Percentiles rank a stretch among this genome's conserved stretches.
These are phyloP conservation scores for Oryza punctata DNA, from an alignment of 176 grass and related monocot species.

Conservation along the genomic window DNA sequence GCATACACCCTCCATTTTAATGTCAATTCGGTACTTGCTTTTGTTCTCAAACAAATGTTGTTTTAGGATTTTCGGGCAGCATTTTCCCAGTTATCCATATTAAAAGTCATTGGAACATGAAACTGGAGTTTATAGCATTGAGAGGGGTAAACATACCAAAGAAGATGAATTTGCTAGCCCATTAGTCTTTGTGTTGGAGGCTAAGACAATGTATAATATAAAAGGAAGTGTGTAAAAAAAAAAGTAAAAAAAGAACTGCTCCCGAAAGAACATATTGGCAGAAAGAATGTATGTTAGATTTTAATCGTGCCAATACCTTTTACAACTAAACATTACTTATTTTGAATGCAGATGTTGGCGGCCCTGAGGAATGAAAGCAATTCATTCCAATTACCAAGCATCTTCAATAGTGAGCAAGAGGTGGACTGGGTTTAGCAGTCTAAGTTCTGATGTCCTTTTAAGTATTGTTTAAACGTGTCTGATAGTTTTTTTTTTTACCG, in stretches of 20 bases:
- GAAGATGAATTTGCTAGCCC: neutral
- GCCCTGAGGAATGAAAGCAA: conserved; percentile 78
- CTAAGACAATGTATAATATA: neutral
- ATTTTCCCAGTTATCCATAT: neutral
- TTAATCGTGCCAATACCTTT: neutral
- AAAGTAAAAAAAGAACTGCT: neutral
- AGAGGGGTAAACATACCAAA: neutral
- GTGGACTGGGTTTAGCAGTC: conserved; percentile 42
- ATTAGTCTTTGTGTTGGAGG: neutral
- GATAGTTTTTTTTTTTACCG: conserved; percentile 4
- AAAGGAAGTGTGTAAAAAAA: neutral
- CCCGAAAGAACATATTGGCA: neutral
- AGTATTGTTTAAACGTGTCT: conserved; percentile 2
- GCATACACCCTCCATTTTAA: neutral
- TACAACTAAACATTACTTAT: conserved; percentile 21
- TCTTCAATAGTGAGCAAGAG: conserved; percentile 94
- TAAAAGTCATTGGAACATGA: neutral
- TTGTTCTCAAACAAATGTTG: neutral
- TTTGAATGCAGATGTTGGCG: conserved; percentile 68
- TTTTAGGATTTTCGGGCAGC: neutral
- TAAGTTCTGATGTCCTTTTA: conserved; percentile 1
- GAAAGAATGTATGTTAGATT: neutral
- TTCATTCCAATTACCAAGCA: conserved; percentile 62
- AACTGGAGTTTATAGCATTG: neutral
- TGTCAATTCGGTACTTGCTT: neutral